Conservation (phyloP, 345 rosid species). For the Chamaenerion angustifolium region DNA sequence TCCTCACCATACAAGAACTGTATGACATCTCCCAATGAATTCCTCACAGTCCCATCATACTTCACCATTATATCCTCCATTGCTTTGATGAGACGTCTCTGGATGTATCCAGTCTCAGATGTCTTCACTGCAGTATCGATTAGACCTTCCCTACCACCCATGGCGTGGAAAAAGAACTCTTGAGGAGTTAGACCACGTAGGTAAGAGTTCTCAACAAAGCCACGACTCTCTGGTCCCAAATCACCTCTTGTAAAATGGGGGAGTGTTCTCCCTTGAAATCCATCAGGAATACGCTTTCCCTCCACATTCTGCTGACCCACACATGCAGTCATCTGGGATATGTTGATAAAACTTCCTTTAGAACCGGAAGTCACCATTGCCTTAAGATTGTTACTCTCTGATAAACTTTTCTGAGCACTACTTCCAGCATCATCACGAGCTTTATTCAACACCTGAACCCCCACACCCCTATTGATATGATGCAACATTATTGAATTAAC, state of each 20-base stretch:
- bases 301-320: constrained; percentile 99
- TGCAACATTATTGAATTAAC: too few relatives aligned
- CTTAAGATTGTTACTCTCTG: constrained; percentile 96
- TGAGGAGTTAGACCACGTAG: constrained; percentile 97
- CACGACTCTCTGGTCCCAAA: constrained; percentile 97
- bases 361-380: constrained; percentile 99
- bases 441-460: constrained; percentile 60
- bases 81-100: constrained; percentile 93
- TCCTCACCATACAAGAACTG: constrained; percentile 98
- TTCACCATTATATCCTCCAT: constrained; percentile 99
- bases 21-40: constrained; percentile 91
- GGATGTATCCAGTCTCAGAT: constrained; percentile 97
- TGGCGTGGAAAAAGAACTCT: constrained; percentile 97
- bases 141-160: constrained; percentile 99
- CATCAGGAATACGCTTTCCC: constrained; percentile 94
- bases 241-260: constrained; percentile 96
- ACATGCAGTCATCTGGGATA: constrained; percentile 99
- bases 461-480: too few relatives aligned
- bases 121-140: constrained; percentile 99
- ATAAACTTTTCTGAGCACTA: constrained; percentile 88
- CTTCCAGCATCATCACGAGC: constrained; percentile 99
- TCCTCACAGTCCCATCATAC: constrained; percentile 96
- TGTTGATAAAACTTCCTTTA: constrained; percentile 95
- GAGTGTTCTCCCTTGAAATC: constrained; percentile 75
- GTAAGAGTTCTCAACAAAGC: constrained; percentile 96